Evolutionary conservation across 2,329 filamentous ascomycete species (phyloP).

Genomic region (Teratosphaeria pseudoeucalypti): DNA sequence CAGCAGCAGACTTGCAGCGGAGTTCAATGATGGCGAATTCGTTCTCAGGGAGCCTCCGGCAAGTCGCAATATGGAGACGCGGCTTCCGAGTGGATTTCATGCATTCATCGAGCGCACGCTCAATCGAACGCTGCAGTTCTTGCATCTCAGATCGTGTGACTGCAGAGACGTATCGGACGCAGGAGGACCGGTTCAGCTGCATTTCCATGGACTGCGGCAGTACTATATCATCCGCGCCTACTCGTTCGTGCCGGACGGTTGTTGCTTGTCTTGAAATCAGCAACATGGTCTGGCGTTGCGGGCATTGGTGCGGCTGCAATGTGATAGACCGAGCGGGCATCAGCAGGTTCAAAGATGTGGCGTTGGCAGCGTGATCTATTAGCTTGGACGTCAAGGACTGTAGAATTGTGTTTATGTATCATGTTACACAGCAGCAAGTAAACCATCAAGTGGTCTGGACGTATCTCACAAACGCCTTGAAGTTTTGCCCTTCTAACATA

Average conservation of each 20-base stretch:
- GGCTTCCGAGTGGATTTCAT: not conserved
- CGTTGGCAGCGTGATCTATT: too few relatives aligned
- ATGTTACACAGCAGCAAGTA: too few relatives aligned
- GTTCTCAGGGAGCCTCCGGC: not conserved
- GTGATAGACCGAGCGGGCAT: too few relatives aligned
- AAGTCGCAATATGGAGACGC: not conserved
- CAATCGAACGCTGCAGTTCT: not conserved
- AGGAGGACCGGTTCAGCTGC: not conserved
- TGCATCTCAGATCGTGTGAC: not conserved
- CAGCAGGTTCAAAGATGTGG: too few relatives aligned
- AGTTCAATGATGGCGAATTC: not conserved
- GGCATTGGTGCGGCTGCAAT: not conserved
- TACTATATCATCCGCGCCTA: not conserved
- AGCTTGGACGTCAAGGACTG: too few relatives aligned
- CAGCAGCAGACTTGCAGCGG: not conserved
- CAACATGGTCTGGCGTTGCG: not conserved
- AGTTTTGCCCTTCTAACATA: too few relatives aligned
- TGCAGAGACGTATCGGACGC: not conserved
- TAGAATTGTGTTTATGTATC: too few relatives aligned
- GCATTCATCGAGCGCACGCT: not conserved
- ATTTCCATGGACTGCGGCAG: not conserved
- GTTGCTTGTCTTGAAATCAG: not conserved
- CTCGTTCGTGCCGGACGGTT: not conserved
- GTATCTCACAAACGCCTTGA: too few relatives aligned
- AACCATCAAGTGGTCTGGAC: too few relatives aligned